phyloP scores from a whole-genome alignment of 441 rosid species.

The Gossypium davidsonii region DNA sequence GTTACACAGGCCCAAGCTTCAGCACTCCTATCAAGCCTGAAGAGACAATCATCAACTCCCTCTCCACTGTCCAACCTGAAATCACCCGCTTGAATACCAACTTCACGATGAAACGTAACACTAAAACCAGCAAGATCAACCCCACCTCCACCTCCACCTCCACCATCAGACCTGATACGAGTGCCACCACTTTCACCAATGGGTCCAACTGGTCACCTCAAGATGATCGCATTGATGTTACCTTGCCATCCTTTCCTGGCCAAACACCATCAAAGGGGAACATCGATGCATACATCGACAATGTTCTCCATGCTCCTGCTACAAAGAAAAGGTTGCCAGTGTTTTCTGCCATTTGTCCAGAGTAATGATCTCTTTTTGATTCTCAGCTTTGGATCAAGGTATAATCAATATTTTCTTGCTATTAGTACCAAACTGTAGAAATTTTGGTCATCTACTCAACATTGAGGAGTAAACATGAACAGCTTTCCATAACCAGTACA shows the following conservation, averaged over 20 bases:
- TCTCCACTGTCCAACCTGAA: not conserved
- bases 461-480: not conserved
- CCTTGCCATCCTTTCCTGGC: conserved; percentile 22
- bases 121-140: conserved; percentile 14
- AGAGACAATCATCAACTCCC: conserved; percentile 11
- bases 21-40: conserved; percentile 6
- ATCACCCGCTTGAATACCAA: not conserved
- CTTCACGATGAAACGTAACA: conserved; percentile 11
- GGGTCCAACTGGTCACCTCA: conserved; percentile 35
- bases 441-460: not conserved
- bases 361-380: not conserved
- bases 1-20: not conserved
- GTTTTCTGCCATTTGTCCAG: conserved; percentile 27
- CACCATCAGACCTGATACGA: not conserved
- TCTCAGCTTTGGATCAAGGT: conserved; percentile 3
- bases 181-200: not conserved
- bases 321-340: conserved; percentile 34
- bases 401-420: not conserved
- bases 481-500: not conserved
- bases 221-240: conserved; percentile 44
- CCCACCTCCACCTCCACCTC: conserved; percentile 10
- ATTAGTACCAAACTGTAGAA: not conserved
- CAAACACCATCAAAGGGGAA: conserved; percentile 23
- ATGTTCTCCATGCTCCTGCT: conserved; percentile 26
- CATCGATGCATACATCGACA: conserved; percentile 22